phyloP scores from a whole-genome alignment of 495 filamentous ascomycete genomes.

The Durotheca rogersii region DNA sequence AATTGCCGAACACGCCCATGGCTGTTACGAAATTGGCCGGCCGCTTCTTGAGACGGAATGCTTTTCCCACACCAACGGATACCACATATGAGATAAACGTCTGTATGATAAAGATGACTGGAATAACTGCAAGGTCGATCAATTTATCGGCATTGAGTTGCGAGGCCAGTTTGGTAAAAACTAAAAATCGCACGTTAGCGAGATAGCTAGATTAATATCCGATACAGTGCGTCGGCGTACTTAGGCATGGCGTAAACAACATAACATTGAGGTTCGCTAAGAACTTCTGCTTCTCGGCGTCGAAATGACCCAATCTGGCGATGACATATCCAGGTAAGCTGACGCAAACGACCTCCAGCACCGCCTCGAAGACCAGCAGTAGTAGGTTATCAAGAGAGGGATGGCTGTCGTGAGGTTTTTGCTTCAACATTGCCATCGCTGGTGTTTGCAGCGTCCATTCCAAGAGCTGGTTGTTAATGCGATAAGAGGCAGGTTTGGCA shows the following conservation, averaged over 20 bases:
- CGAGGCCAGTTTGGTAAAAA: slow-evolving; percentile 96
- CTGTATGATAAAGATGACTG: slow-evolving; percentile 86
- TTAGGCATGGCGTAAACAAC: slow-evolving; percentile 94
- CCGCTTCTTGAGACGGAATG: slow-evolving; percentile 78
- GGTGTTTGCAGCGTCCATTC: slow-evolving; percentile 36
- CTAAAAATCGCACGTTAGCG: slow-evolving; percentile 46
- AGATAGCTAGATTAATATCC: slow-evolving; percentile 10
- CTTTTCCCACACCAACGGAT: slow-evolving; percentile 65
- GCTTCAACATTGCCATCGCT: slow-evolving; percentile 30
- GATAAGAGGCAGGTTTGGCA: slow-evolving; percentile 65
- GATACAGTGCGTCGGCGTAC: slow-evolving; percentile 53
- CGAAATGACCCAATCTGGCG: slow-evolving; percentile 85
- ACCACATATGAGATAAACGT: slow-evolving; percentile 80
- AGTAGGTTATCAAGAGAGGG: slow-evolving; percentile 71
- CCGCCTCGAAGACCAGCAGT: slow-evolving; percentile 91
- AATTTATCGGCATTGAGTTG: slow-evolving; percentile 91
- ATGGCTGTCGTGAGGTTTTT: slow-evolving; percentile 49
- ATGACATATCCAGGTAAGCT: slow-evolving; percentile 93
- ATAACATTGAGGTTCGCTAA: slow-evolving; percentile 91
- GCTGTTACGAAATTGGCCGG: slow-evolving; percentile 91
- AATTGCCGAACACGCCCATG: slow-evolving; percentile 98
- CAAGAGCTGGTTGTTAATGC: slow-evolving; percentile 51
- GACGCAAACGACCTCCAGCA: slow-evolving; percentile 94
- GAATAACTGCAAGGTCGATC: slow-evolving; percentile 86
- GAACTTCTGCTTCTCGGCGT: slow-evolving; percentile 92